Percentiles rank a stretch among this genome's conserved stretches.
Conservation (phyloP, 2,329 filamentous ascomycete species). For the Fusarium sp. region DNA sequence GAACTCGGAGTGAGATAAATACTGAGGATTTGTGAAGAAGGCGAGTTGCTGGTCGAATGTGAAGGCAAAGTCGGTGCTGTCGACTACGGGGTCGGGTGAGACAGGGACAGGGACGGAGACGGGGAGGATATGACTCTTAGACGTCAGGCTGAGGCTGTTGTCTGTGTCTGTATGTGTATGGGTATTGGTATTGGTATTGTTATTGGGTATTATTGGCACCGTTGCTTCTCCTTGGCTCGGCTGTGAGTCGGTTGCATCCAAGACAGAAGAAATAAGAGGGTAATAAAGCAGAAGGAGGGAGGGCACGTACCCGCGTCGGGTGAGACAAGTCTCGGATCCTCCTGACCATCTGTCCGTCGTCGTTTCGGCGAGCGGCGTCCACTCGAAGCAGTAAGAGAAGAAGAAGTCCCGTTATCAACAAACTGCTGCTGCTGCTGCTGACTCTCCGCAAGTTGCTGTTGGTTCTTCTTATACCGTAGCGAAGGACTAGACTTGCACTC, state of each 20-base stretch:
- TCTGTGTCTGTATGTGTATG: background rate
- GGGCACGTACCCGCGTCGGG: constrained; percentile 53
- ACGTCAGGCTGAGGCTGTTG: constrained; percentile 26
- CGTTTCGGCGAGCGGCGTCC: constrained; percentile 53
- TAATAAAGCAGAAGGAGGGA: background rate
- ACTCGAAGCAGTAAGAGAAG: constrained; percentile 22
- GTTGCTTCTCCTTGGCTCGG: constrained; percentile 37
- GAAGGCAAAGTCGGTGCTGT: constrained; percentile 52
- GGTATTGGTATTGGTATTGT: constrained; percentile 6
- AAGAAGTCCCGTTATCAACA: background rate
- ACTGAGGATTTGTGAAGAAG: constrained; percentile 44
- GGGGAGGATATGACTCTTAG: constrained; percentile 43
- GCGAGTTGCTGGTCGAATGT: constrained; percentile 50
- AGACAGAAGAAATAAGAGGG: constrained; percentile 12
- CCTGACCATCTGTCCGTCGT: constrained; percentile 49
- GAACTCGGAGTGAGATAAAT: constrained; percentile 48
- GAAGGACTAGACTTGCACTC: constrained; percentile 60
- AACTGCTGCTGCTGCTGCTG: constrained; percentile 28
- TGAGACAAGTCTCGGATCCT: constrained; percentile 49
- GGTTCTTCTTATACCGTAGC: constrained; percentile 52
- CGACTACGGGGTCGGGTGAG: constrained; percentile 47
- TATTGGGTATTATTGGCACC: constrained; percentile 46
- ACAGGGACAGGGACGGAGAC: constrained; percentile 43
- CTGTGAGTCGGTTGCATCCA: constrained; percentile 42
- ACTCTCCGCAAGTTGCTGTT: constrained; percentile 37